These are phyloP conservation scores for Seiridium cupressi DNA, from an alignment of 2,329 filamentous ascomycete species.

Conservation along the genomic window DNA sequence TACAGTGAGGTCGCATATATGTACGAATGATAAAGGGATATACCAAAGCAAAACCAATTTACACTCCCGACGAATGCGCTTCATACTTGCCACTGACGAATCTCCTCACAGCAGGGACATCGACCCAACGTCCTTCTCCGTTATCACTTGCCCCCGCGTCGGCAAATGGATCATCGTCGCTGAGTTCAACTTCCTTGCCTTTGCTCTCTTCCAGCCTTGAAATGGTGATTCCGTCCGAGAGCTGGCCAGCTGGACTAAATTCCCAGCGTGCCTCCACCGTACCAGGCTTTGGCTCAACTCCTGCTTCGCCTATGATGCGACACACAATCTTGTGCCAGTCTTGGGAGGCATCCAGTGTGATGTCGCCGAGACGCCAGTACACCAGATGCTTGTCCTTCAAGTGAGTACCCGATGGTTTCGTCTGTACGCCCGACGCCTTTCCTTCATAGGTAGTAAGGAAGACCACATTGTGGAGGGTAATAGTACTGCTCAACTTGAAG, in stretches of 20 bases:
- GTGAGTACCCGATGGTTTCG: constrained; percentile 78
- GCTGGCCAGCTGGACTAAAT: constrained; percentile 41
- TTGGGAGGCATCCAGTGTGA: constrained; percentile 61
- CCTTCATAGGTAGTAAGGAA: constrained; percentile 72
- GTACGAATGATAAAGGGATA: constrained; percentile 1
- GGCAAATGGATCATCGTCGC: constrained; percentile 67
- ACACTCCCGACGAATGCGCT: constrained; percentile 33
- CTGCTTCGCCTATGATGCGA: constrained; percentile 72
- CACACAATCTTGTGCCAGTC: constrained; percentile 78
- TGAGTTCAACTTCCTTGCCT: constrained; percentile 44
- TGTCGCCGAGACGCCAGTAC: constrained; percentile 77
- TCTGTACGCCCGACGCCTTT: constrained; percentile 66
- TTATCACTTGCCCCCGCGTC: constrained; percentile 43
- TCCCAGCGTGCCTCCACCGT: constrained; percentile 85
- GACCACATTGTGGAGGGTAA: constrained; percentile 72
- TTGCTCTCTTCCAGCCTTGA: constrained; percentile 53
- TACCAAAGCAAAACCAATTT: neutral
- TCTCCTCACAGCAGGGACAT: constrained; percentile 65
- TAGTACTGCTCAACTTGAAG: constrained; percentile 45
- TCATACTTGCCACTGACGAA: constrained; percentile 76
- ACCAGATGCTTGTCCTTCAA: constrained; percentile 73
- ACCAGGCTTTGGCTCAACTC: constrained; percentile 67
- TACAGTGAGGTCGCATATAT: neutral
- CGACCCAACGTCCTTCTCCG: constrained; percentile 54
- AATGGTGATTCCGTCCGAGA: constrained; percentile 56